Conservation (phyloP, 805 yeast species). For the Pichia phayaonensis region DNA sequence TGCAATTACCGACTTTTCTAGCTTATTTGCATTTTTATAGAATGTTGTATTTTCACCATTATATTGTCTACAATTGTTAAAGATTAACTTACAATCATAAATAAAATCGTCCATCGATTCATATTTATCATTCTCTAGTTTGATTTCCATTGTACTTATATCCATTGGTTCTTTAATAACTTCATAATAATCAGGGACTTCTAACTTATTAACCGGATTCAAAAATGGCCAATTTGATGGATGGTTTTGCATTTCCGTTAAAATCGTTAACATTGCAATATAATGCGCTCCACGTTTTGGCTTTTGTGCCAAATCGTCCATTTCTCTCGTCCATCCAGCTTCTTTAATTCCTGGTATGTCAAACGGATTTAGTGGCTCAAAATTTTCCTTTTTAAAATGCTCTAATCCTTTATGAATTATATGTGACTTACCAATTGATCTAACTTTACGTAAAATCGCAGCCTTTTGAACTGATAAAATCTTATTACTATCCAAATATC, state of each 20-base stretch:
- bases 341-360: conserved; percentile 85
- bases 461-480: conserved; percentile 84
- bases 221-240: conserved; percentile 98
- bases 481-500: conserved; percentile 85
- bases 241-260: conserved; percentile 85
- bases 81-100: conserved; percentile 79
- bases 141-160: conserved; percentile 87
- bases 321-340: conserved; percentile 97
- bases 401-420: conserved; percentile 75
- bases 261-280: conserved; percentile 82
- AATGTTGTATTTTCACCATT: conserved; percentile 93
- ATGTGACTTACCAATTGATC: conserved; percentile 71
- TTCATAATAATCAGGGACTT: conserved; percentile 93
- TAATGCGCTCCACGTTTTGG: conserved; percentile 94
- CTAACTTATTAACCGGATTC: conserved; percentile 85
- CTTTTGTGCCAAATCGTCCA: conserved; percentile 93
- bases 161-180: conserved; percentile 99
- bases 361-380: conserved; percentile 65
- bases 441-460: conserved; percentile 78
- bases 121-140: conserved; percentile 86
- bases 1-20: conserved; percentile 79
- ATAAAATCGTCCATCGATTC: conserved; percentile 86
- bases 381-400: conserved; percentile 46
- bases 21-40: conserved; percentile 86
- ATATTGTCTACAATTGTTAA: conserved; percentile 86